These are phyloP conservation scores for Leccinum aurantiacum DNA, from an alignment of 768 basidiomycete species.

Conservation along the genomic window DNA sequence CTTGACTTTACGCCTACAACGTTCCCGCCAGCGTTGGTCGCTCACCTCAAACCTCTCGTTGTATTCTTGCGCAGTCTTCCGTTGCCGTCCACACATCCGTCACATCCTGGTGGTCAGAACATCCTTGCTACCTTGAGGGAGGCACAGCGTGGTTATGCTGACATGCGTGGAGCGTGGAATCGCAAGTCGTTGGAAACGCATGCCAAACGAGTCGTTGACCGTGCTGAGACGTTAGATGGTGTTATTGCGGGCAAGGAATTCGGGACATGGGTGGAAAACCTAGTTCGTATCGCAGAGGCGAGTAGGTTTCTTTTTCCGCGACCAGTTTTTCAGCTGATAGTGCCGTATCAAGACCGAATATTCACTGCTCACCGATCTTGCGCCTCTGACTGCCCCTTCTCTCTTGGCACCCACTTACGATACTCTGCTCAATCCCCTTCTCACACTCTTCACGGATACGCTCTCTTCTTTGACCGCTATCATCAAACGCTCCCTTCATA, in stretches of 20 bases:
- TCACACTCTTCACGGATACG: constrained; percentile 63
- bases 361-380: constrained; percentile 59
- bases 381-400: constrained; percentile 52
- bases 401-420: constrained; percentile 59
- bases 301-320: constrained; percentile 14
- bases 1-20: constrained; percentile 52
- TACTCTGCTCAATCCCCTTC: constrained; percentile 62
- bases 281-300: constrained; percentile 69
- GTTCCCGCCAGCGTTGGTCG: constrained; percentile 54
- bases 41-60: constrained; percentile 62
- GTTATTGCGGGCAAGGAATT: constrained; percentile 69
- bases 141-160: constrained; percentile 79
- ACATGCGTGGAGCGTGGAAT: constrained; percentile 82
- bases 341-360: constrained; percentile 58
- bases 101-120: constrained; percentile 69
- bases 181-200: constrained; percentile 72
- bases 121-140: constrained; percentile 70
- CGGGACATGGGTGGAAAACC: constrained; percentile 64
- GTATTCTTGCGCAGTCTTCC: constrained; percentile 70
- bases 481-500: constrained; percentile 75
- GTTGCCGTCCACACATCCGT: constrained; percentile 76
- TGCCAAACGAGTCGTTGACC: constrained; percentile 65
- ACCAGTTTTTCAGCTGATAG: not conserved
- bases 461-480: constrained; percentile 60
- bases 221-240: constrained; percentile 68